Evolutionary conservation across 1,284 basidiomycete genomes (phyloP).

Genomic region (Caloboletus firmus): DNA sequence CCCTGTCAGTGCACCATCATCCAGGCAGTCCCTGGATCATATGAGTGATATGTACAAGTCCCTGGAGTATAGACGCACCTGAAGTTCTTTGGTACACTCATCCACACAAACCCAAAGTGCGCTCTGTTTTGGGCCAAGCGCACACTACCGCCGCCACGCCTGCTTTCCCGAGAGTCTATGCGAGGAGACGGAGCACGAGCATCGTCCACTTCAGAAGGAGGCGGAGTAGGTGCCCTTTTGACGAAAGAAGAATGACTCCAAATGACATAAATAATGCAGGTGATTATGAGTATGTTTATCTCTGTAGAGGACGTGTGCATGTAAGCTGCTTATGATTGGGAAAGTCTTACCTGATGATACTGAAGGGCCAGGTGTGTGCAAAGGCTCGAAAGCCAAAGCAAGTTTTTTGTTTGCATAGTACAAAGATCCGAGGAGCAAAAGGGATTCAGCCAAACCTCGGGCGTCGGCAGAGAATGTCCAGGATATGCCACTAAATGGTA

Average conservation of each 20-base stretch:
- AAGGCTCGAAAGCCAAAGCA: slow-evolving; percentile 2
- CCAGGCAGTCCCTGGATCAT: slow-evolving; percentile 63
- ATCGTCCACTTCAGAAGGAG: slow-evolving; percentile 27
- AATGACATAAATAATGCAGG: slow-evolving; percentile 61
- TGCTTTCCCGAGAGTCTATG: slow-evolving; percentile 47
- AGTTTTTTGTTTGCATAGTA: slow-evolving; percentile 32
- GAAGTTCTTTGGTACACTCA: slow-evolving; percentile 87
- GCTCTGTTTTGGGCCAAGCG: slow-evolving; percentile 39
- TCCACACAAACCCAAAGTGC: slow-evolving; percentile 76
- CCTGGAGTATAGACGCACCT: slow-evolving; percentile 45
- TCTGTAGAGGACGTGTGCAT: slow-evolving; percentile 42
- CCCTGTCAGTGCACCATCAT: slow-evolving; percentile 83
- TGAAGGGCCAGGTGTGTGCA: slow-evolving; percentile 10
- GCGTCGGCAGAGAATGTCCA: slow-evolving; percentile 31
- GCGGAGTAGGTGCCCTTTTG: slow-evolving; percentile 16
- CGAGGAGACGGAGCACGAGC: slow-evolving; percentile 34
- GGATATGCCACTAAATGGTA: slow-evolving; percentile 14
- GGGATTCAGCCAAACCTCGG: slow-evolving; percentile 27
- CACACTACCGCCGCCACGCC: slow-evolving; percentile 34
- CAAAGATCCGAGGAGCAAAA: slow-evolving; percentile 34
- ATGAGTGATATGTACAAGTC: slow-evolving; percentile 7
- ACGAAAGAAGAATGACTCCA: slow-evolving; percentile 57
- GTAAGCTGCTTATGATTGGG: background rate
- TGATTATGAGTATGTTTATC: slow-evolving; percentile 54
- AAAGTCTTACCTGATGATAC: slow-evolving; percentile 28